Conservation (phyloP, 495 filamentous ascomycete species). For the Apodospora peruviana region DNA sequence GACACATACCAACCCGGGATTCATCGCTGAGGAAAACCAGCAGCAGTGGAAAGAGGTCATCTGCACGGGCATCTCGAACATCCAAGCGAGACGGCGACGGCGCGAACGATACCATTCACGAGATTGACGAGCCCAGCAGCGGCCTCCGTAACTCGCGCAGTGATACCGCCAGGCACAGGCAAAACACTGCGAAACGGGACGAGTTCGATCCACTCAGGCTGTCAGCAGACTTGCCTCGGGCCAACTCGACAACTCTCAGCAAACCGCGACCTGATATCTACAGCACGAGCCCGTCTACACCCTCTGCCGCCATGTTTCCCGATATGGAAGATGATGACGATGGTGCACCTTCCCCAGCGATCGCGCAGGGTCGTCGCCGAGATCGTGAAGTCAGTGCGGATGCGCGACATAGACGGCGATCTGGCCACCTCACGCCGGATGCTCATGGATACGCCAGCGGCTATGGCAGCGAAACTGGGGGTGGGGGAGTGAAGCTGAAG, state of each 20-base stretch:
- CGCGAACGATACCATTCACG: constrained; percentile 30
- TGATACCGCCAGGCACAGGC: constrained; percentile 18
- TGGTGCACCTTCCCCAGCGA: constrained; percentile 63
- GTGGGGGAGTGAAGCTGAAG: constrained; percentile 32
- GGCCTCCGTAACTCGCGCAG: constrained; percentile 7
- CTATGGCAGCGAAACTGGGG: constrained; percentile 37
- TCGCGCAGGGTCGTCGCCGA: constrained; percentile 52
- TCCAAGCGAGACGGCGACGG: constrained; percentile 36
- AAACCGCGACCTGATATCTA: constrained; percentile 14
- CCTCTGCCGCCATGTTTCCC: constrained; percentile 19
- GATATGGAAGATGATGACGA: constrained; percentile 40
- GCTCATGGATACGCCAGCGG: constrained; percentile 27
- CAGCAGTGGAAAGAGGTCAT: constrained; percentile 33
- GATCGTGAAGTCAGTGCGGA: constrained; percentile 36
- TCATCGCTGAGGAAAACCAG: constrained; percentile 60
- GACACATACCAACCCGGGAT: constrained; percentile 59
- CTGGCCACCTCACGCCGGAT: constrained; percentile 38
- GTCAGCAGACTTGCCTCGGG: constrained; percentile 17
- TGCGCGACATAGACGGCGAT: constrained; percentile 28
- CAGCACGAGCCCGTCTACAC: constrained; percentile 17
- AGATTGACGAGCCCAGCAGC: constrained; percentile 24
- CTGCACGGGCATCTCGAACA: constrained; percentile 30
- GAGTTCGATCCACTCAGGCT: constrained; percentile 22
- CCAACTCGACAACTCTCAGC: constrained; percentile 9
- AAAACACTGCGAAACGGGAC: constrained; percentile 12